Percentiles rank a stretch among this genome's conserved stretches.
Evolutionary conservation across 2,329 filamentous ascomycete genomes (phyloP).

Genomic region (Didymellaceae sp.): DNA sequence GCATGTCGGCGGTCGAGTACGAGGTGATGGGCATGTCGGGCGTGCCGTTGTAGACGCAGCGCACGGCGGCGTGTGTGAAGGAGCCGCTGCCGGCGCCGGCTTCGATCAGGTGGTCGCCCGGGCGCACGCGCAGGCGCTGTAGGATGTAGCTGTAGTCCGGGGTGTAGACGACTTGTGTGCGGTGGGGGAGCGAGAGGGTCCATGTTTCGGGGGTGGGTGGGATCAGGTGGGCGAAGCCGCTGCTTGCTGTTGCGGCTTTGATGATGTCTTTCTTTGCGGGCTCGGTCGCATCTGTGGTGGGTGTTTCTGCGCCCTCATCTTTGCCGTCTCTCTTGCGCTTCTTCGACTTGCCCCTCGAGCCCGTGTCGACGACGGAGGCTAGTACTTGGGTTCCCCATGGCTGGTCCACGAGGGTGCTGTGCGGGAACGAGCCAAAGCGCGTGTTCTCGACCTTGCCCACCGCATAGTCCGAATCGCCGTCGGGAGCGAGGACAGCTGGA

Average conservation of each 20-base stretch:
- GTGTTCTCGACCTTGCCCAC: constrained; percentile 74
- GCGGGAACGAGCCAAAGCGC: constrained; percentile 79
- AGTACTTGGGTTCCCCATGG: constrained; percentile 93
- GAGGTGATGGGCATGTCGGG: constrained; percentile 47
- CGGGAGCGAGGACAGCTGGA: constrained; percentile 66
- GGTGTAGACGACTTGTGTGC: constrained; percentile 86
- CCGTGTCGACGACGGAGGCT: constrained; percentile 88
- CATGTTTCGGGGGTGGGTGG: constrained; percentile 82
- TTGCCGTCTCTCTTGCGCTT: constrained; percentile 57
- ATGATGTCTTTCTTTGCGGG: constrained; percentile 40
- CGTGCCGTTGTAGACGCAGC: constrained; percentile 78
- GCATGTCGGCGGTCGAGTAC: constrained; percentile 21
- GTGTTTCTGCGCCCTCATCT: constrained; percentile 32
- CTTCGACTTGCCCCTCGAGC: constrained; percentile 73
- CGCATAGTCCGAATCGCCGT: constrained; percentile 50
- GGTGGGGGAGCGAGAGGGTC: constrained; percentile 79
- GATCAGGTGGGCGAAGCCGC: constrained; percentile 78
- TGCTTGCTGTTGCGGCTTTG: constrained; percentile 59
- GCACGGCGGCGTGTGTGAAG: constrained; percentile 79
- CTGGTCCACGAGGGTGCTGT: constrained; percentile 65
- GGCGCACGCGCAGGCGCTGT: constrained; percentile 75
- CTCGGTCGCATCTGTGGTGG: constrained; percentile 34
- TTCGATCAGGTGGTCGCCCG: constrained; percentile 77
- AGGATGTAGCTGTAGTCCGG: constrained; percentile 87
- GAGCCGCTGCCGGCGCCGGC: constrained; percentile 83